Evolutionary conservation across 1,139 yeast genomes (phyloP).

Genomic region (Kodamaea suecica): DNA sequence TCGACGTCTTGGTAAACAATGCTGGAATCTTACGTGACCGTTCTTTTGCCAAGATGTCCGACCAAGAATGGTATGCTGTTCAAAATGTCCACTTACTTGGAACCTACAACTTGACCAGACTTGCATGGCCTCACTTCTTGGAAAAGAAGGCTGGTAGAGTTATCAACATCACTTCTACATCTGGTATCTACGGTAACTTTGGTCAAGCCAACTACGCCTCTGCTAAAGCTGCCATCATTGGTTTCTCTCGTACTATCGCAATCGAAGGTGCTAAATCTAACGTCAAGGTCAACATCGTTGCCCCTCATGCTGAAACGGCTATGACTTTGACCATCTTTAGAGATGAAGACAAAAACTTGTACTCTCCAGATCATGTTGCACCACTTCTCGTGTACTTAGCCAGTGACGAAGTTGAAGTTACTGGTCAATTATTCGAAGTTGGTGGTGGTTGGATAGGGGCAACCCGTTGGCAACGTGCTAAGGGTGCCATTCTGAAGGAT

Average conservation of each 20-base stretch:
- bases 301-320: slow-evolving; percentile 97
- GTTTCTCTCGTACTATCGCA: slow-evolving; percentile 82
- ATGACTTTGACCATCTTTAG: slow-evolving; percentile 89
- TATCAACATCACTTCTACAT: slow-evolving; percentile 88
- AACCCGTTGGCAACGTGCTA: slow-evolving; percentile 93
- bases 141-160: slow-evolving; percentile 80
- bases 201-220: slow-evolving; percentile 97
- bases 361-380: slow-evolving; percentile 87
- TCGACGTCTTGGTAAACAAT: slow-evolving; percentile 84
- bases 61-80: slow-evolving; percentile 80
- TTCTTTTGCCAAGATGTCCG: slow-evolving; percentile 81
- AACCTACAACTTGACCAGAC: slow-evolving; percentile 76
- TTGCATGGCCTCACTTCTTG: slow-evolving; percentile 88
- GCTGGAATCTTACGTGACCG: slow-evolving; percentile 94
- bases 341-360: slow-evolving; percentile 71
- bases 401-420: slow-evolving; percentile 66
- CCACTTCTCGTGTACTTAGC: slow-evolving; percentile 81
- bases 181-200: slow-evolving; percentile 95
- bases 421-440: slow-evolving; percentile 59
- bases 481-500: slow-evolving; percentile 67
- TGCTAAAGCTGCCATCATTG: slow-evolving; percentile 87
- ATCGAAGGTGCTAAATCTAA: slow-evolving; percentile 81
- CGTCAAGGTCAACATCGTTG: slow-evolving; percentile 78
- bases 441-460: slow-evolving; percentile 93
- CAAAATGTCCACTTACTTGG: slow-evolving; percentile 81